Base-by-base conservation (phyloP, 2,329 filamentous ascomycete species). In the Neofusicoccum kwambonambiense region DNA sequence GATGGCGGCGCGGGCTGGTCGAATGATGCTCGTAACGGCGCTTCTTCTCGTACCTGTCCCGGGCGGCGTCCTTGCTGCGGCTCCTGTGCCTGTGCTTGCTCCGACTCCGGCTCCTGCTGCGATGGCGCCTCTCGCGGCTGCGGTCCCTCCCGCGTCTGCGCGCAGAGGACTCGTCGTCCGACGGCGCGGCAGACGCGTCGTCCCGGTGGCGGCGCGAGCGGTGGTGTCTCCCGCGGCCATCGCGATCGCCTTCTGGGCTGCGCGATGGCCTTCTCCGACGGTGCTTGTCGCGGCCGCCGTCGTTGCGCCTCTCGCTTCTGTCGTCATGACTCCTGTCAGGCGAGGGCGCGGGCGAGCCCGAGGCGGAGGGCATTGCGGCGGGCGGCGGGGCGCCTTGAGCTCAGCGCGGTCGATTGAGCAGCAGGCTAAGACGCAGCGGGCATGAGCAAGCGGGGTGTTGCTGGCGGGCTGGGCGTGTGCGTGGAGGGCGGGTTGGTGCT, bases 1-100 rank as follows among this genome's bases (percentile, higher is more conserved):
- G 71, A 47, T 69, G 72, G 57, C 69, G 69, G n/a, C 69, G 66
- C 17, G 71, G 72, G 13, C 72, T 75, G 65, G 68, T 70, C 31
- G 71, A 72, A 50, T 64, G 67, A 37, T 63, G 45, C 34, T 65
- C 64, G 34, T 67, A 65, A 31, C 39, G 50, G n/a, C 61, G 61
- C 51, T 47, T 64, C 49, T 13, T 64, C 41, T 63, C 47, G 47
- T 54, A 41, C 42, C 62, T 39, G 31, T 58, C 51, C 39, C 62
- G 62, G 4, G 51, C 44, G 4, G 42, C 51, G 44, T 70, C 69
- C 39, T 50, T 56, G 44, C 68, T 68, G 22, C 60, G 54, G 54
- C 67, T 64, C 49, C 62, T n/a, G 34, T 41, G 42, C 22, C 62
- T 44, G 51, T 54, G 42, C 45, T 35, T 49, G 42, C 52, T 70